Base-by-base conservation (phyloP, 176 grass and related monocot species). In the Triticum monococcum region DNA sequence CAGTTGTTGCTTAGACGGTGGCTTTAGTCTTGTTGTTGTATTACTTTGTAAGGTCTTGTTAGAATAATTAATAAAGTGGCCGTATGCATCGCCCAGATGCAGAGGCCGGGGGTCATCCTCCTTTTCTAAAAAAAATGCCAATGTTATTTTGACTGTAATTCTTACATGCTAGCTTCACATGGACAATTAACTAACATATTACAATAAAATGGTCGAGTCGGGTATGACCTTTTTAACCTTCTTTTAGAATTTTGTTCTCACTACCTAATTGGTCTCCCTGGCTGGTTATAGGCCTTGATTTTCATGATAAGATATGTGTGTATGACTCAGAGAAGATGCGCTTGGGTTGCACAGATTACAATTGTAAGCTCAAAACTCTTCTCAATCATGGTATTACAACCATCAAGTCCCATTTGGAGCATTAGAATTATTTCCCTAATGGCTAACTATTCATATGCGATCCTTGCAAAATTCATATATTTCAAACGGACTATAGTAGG, bases 231-330 rank as follows among this genome's bases (percentile, higher is more conserved):
- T 26, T 25, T 2, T 37, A 64, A 64, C 57, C 12, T 23, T 75
- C 8, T 48, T 9, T 63, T 18, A 25, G 12, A 17, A 68, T 66
- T 60, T 86, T 89, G 11, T 64, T 69, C 7, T 32, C 40, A 73
- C 56, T 92, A 78, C 86, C 18, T 61, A 25, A 38, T 73, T 61
- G 17, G 48, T 66, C 45, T 64, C 74, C 62, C 18, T 46, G 4
- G 9, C 20, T 78, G 40, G 50, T 64, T 16, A 10, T 78, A 98
- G 96, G 95, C 83, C 63, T 98, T 80, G 88, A 92, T 87, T 78
- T 98, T 18, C 95, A 93, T 81, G 96, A 98, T 65, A 95, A 95
- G 88, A 89, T 95, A 88, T 83, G 93, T 50, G 96, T 98, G 77
- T 98, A 98, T 71, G 93, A 98, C 87, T 68, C 95, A 78, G 78